Base-by-base conservation (phyloP, 192 early-diverging fungal genomes). In the Gamsiella multidivaricata region DNA sequence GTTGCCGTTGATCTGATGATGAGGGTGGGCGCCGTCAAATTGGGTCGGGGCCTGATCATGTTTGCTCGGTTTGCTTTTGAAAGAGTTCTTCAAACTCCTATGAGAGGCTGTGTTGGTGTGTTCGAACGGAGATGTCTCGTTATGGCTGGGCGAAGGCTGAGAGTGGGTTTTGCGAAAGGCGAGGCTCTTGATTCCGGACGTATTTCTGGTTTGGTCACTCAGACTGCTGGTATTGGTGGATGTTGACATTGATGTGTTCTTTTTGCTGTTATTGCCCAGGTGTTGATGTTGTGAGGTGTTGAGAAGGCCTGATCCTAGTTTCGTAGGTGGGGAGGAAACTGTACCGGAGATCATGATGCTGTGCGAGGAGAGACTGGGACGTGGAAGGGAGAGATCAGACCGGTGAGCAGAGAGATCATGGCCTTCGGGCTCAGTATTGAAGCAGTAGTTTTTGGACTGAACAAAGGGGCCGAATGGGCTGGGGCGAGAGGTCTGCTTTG, bases 161-260 rank as follows among this genome's bases (percentile, higher is more conserved):
- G 39, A 34, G 32, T 53, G 50, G 50, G 31, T 47, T n/a, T 51
- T 53, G 22, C 52, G 50, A 53, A 64, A 53, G 11, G 61, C 39
- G 25, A 64, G 23, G 18, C 36, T 31, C 26, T 64, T 64, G 22
- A 64, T 53, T 10, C 50, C 23, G 3, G 36, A 36, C 5, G 20
- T 2, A 20, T 0, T 17, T 47, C 54, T 52, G 46, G 1, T 36
- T 29, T 23, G 61, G 29, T 8, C 1, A 20, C 15, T 46, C 5
- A 18, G 12, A n/a, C 12, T 12, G 45, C 9, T 18, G 45, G n/a
- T n/a, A n/a, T 18, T 46, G 9, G 45, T 39, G 37, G 37, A 5
- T 39, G 37, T 39, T 39, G 37, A 5, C 37, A n/a, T n/a, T n/a
- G n/a, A n/a, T n/a, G n/a, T n/a, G n/a, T n/a, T n/a, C n/a, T n/a